These are phyloP conservation scores for Fusarium albidum DNA, from an alignment of 2,329 filamentous ascomycete species.

Conservation along the genomic window DNA sequence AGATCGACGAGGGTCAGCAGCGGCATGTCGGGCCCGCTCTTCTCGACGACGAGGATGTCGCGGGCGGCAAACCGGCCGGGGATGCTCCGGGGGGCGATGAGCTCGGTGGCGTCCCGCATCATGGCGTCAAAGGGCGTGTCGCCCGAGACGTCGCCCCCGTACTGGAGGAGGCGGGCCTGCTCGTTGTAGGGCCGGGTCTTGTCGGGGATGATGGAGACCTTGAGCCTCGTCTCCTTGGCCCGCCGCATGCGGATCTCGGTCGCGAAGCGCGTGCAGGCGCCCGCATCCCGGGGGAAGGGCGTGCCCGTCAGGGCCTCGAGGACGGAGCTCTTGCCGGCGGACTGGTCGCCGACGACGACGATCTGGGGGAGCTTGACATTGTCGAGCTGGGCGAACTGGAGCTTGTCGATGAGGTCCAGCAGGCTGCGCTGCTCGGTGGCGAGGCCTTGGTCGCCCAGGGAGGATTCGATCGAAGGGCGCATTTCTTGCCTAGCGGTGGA, in stretches of 20 bases:
- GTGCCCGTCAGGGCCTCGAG: constrained; percentile 71
- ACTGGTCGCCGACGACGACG: constrained; percentile 71
- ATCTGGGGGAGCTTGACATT: constrained; percentile 66
- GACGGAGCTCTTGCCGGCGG: constrained; percentile 70
- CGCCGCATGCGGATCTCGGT: constrained; percentile 66
- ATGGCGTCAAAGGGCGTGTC: constrained; percentile 58
- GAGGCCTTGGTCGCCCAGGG: constrained; percentile 58
- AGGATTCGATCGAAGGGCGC: constrained; percentile 55
- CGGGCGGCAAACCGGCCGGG: constrained; percentile 60
- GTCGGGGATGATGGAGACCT: constrained; percentile 64
- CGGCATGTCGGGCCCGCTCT: constrained; percentile 65
- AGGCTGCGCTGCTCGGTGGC: constrained; percentile 64
- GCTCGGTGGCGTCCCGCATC: constrained; percentile 59
- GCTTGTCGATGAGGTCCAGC: constrained; percentile 64
- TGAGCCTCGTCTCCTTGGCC: constrained; percentile 53
- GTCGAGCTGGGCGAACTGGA: constrained; percentile 62
- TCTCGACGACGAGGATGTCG: constrained; percentile 66
- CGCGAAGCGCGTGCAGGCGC: constrained; percentile 68
- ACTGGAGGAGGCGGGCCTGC: constrained; percentile 56
- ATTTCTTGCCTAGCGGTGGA: constrained; percentile 41
- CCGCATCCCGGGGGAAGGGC: constrained; percentile 66
- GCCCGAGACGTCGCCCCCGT: constrained; percentile 55
- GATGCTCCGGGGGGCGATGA: constrained; percentile 59
- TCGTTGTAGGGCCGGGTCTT: constrained; percentile 55
- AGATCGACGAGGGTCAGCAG: constrained; percentile 69